These are phyloP conservation scores for Hypericum perforatum DNA, from an alignment of 345 rosid species.

Conservation along the genomic window DNA sequence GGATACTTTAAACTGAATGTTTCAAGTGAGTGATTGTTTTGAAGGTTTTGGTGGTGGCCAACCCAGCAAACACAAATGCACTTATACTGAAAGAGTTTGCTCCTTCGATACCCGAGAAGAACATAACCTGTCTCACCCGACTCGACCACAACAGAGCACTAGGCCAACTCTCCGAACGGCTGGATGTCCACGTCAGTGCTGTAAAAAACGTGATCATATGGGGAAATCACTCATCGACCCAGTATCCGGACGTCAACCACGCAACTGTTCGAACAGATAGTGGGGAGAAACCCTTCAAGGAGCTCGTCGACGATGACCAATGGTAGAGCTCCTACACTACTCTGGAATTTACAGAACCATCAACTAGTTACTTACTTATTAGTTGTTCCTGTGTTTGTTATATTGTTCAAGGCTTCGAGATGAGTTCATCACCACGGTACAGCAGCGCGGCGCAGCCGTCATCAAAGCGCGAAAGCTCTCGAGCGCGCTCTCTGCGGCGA, in stretches of 20 bases:
- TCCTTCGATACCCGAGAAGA: conserved; percentile 66
- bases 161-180: conserved; percentile 56
- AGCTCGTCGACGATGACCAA: conserved; percentile 39
- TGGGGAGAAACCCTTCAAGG: conserved; percentile 38
- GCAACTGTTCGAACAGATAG: conserved; percentile 33
- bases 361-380: no score
- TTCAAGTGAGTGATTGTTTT: neutral
- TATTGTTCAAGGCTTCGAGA: conserved; percentile 31
- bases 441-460: conserved; percentile 63
- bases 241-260: conserved; percentile 75
- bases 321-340: conserved; percentile 28
- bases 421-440: conserved; percentile 52
- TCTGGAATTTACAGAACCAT: neutral
- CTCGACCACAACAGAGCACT: conserved; percentile 83
- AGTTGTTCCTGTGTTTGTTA: no score
- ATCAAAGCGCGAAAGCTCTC: conserved; percentile 56
- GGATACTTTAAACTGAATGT: no score
- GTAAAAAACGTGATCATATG: conserved; percentile 69
- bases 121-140: conserved; percentile 70
- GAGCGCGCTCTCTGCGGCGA: conserved; percentile 76
- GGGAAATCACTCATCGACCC: conserved; percentile 95
- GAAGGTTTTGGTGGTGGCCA: conserved; percentile 61
- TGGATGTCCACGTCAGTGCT: conserved; percentile 40
- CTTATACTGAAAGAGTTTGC: conserved; percentile 69
- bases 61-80: conserved; percentile 91